These are phyloP conservation scores for Lepidium didymum DNA, from an alignment of 345 rosid species.

Conservation along the genomic window DNA sequence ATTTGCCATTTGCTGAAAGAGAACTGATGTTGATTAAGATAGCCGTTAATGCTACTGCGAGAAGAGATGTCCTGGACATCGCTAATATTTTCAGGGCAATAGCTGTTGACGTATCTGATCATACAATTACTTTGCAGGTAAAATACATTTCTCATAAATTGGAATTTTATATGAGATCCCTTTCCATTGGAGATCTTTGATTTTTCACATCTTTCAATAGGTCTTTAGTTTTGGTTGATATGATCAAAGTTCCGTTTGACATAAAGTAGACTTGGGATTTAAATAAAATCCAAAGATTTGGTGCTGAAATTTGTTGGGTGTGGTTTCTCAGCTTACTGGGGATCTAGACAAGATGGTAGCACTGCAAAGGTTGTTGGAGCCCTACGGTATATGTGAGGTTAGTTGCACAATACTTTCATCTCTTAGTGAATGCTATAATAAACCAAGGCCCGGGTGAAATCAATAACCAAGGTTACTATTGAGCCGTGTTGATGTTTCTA, in stretches of 20 bases:
- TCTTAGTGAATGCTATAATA: background rate
- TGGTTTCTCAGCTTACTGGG: slow-evolving; percentile 65
- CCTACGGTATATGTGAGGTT: slow-evolving; percentile 96
- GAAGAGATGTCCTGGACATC: slow-evolving; percentile 64
- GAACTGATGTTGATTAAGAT: slow-evolving; percentile 63
- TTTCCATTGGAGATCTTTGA: background rate
- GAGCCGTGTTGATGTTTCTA: background rate
- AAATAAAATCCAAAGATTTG: background rate
- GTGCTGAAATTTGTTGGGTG: background rate
- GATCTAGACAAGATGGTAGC: slow-evolving; percentile 96
- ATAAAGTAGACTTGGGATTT: background rate
- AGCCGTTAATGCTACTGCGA: slow-evolving; percentile 52
- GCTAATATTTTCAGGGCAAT: slow-evolving; percentile 69
- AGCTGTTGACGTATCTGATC: slow-evolving; percentile 71
- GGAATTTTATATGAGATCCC: background rate
- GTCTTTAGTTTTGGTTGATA: background rate
- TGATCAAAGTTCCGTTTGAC: background rate
- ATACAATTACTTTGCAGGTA: slow-evolving; percentile 70
- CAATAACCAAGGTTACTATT: background rate
- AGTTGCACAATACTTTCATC: slow-evolving; percentile 15
- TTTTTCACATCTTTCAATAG: background rate
- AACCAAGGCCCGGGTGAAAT: background rate
- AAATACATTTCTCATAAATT: background rate
- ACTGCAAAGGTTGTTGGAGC: slow-evolving; percentile 82
- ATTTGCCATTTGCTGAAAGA: slow-evolving; percentile 66